These are phyloP conservation scores for Sporisorium scitamineum DNA, from an alignment of 1,284 basidiomycete genomes.

Conservation along the genomic window DNA sequence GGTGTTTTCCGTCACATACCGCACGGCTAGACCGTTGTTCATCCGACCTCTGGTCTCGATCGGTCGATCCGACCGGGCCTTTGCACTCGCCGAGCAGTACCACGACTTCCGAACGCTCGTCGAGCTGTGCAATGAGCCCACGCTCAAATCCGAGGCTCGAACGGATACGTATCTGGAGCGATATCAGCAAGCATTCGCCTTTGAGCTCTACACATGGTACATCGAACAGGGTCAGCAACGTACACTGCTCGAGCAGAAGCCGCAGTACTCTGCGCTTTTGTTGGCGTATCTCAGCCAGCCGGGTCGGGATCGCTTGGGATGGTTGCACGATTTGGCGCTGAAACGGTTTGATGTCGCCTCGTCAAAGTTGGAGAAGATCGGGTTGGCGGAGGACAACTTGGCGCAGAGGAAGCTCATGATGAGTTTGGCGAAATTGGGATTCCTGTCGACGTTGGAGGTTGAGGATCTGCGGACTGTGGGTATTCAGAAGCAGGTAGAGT, in stretches of 20 bases:
- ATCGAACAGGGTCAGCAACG: conserved; percentile 76
- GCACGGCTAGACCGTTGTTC: conserved; percentile 78
- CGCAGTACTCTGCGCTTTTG: conserved; percentile 76
- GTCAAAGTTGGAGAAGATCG: conserved; percentile 74
- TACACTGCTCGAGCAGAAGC: conserved; percentile 80
- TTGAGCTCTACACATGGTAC: conserved; percentile 82
- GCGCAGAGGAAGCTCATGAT: conserved; percentile 78
- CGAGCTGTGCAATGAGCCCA: conserved; percentile 78
- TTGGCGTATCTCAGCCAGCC: conserved; percentile 80
- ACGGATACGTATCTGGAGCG: conserved; percentile 79
- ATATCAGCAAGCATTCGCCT: conserved; percentile 86
- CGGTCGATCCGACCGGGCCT: conserved; percentile 79
- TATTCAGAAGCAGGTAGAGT: conserved; percentile 67
- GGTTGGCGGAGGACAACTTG: conserved; percentile 72
- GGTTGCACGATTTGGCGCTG: conserved; percentile 88
- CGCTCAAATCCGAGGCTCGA: conserved; percentile 54
- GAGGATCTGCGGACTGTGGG: conserved; percentile 38
- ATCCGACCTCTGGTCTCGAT: conserved; percentile 81
- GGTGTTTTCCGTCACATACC: conserved; percentile 77
- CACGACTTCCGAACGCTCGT: conserved; percentile 85
- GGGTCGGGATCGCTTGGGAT: conserved; percentile 77
- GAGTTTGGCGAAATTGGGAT: conserved; percentile 88
- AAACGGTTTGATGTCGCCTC: conserved; percentile 78
- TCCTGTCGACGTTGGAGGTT: conserved; percentile 74
- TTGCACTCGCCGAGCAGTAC: conserved; percentile 84